Evolutionary conservation across 2,329 filamentous ascomycete species (phyloP).

Genomic region (Colletotrichum sp.): DNA sequence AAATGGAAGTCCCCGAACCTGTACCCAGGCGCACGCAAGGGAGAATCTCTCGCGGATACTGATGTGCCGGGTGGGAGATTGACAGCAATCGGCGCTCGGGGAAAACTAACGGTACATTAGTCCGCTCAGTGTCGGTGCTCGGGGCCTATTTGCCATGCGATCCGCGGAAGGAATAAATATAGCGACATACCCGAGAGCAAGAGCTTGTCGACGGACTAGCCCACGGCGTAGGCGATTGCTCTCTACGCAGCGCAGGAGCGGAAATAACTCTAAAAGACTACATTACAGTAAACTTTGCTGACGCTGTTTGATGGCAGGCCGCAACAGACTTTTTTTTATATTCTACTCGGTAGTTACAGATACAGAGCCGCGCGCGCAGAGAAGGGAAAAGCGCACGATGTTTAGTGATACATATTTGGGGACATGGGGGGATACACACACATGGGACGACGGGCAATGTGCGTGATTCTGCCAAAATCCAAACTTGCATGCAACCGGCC

Average conservation of each 20-base stretch:
- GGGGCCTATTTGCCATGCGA: not conserved
- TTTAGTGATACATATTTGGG: not conserved
- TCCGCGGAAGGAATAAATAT: not conserved
- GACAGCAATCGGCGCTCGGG: not conserved
- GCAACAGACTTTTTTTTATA: not conserved
- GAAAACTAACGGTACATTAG: not conserved
- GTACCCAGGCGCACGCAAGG: not conserved
- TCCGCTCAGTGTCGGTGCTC: not conserved
- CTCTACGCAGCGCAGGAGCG: not conserved
- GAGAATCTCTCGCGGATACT: not conserved
- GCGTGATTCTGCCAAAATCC: not conserved
- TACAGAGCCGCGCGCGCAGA: not conserved
- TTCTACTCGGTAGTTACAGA: not conserved
- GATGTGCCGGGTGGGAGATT: not conserved
- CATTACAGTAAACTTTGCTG: not conserved
- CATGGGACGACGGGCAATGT: not conserved
- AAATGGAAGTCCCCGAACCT: not conserved
- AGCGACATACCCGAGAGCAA: not conserved
- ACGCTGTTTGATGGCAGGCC: not conserved
- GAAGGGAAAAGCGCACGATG: not conserved
- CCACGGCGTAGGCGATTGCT: not conserved
- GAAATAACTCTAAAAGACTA: not conserved
- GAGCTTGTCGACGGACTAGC: not conserved
- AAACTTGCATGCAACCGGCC: not conserved
- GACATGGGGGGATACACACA: not conserved